These are phyloP conservation scores for Backusella australiensis DNA, from an alignment of 192 early-diverging fungal genomes.

Conservation along the genomic window DNA sequence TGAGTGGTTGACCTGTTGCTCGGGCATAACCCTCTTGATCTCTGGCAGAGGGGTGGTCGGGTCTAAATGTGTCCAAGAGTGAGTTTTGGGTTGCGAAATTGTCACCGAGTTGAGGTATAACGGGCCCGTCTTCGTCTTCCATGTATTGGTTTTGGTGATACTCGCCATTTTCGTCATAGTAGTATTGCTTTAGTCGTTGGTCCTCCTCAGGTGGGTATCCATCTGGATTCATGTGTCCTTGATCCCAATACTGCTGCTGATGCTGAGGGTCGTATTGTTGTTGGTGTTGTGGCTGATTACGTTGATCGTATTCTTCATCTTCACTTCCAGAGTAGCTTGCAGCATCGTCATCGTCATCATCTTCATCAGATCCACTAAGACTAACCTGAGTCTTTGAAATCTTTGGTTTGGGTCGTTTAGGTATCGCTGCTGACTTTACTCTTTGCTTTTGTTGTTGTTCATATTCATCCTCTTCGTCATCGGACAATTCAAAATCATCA, in stretches of 20 bases:
- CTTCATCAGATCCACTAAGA: constrained; percentile 19
- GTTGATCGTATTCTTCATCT: background rate
- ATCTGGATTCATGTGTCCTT: background rate
- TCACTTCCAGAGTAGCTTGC: constrained; percentile 3
- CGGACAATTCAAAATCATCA: background rate
- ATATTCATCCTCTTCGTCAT: constrained; percentile 17
- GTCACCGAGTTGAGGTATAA: constrained; percentile 32
- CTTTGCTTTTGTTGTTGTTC: background rate
- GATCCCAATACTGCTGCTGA: background rate
- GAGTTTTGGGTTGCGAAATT: constrained; percentile 37
- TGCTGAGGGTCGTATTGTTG: constrained; percentile 10
- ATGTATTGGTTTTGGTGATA: constrained; percentile 3
- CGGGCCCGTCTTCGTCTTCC: constrained; percentile 26
- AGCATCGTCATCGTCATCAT: background rate
- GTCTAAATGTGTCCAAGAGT: constrained; percentile 30
- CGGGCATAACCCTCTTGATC: constrained; percentile 37
- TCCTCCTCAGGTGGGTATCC: background rate
- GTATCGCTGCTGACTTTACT: background rate
- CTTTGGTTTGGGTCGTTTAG: constrained; percentile 10
- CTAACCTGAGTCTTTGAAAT: constrained; percentile 14
- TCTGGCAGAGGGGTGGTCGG: constrained; percentile 32
- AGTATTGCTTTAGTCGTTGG: background rate
- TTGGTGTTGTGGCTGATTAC: background rate
- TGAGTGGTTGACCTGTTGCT: constrained; percentile 33
- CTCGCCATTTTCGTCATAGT: background rate